Evolutionary conservation across 257 asterid species (phyloP), one percentile per base, ranked within the genome.

Genomic region (Solanum bulbocastanum): DNA sequence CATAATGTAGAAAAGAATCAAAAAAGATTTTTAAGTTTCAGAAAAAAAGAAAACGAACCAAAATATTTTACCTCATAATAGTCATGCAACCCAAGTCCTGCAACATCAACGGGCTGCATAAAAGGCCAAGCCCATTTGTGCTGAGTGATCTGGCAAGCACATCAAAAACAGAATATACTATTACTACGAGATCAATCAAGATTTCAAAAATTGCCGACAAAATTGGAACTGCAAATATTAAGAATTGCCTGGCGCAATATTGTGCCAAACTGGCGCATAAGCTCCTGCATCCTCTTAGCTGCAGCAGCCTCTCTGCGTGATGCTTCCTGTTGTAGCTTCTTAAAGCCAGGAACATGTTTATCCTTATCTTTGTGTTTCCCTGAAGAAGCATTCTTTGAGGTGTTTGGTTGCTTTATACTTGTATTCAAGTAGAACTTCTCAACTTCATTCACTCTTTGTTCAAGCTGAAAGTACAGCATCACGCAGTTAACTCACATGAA

Each of bases 121-220:
- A 97, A 97, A 5, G 98, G 99, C 98, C 98, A 96, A 37, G 98
- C 99, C 92, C 93, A 95, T 93, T 95, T 95, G 95, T 94, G 98
- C 89, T 96, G 99, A 22, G 99, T 96, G 86, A 97, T 91, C 98
- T 97, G 92, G 86, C 86, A 79, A 86, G 86, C 86, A 79, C 88
- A 91, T 85, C 30, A 87, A 92, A 69, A 87, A 85, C 85, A 68
- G 65, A 75, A 83, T 39, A 49, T 82, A 30, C 44, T 23, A 49
- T 49, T 82, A 82, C 30, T 49, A 49, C 32, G 20, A 82, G 69
- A 69, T 49, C 69, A 86, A 86, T 35, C 83, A 35, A 74, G 73
- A 86, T 18, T 12, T 82, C 32, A 82, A 82, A 82, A 82, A 27
- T 27, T 49, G 46, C 16, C 16, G 42, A 86, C 14, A n/a, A 56